phyloP scores from a whole-genome alignment of 2,329 filamentous ascomycete genomes.

The Colletotrichum siamense region DNA sequence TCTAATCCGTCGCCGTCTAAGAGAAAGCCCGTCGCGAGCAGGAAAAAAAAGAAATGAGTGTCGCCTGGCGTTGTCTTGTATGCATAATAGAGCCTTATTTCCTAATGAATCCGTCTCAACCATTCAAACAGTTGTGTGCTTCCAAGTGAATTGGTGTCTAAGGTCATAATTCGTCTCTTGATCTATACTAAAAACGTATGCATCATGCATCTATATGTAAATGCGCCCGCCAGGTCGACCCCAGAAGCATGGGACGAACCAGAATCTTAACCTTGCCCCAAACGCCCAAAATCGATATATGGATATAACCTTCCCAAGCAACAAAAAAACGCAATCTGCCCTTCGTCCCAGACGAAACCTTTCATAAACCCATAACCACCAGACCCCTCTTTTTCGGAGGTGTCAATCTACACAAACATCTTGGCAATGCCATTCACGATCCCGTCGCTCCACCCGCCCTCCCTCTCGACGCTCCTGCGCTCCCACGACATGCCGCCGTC shows the following conservation, averaged over 20 bases:
- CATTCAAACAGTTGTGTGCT: no score
- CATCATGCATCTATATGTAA: neutral
- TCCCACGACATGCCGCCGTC: slow-evolving; percentile 43
- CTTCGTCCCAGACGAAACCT: neutral
- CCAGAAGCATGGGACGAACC: neutral
- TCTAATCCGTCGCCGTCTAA: slow-evolving; percentile 42
- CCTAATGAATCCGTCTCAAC: neutral
- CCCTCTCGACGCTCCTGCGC: slow-evolving; percentile 38
- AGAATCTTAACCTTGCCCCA: neutral
- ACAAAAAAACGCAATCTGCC: neutral
- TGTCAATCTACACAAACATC: slow-evolving; percentile 42
- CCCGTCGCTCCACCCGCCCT: slow-evolving; percentile 37
- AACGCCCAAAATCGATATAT: neutral
- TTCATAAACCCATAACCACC: neutral
- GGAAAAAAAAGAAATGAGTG: slow-evolving; percentile 39
- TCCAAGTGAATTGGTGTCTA: neutral
- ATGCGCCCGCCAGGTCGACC: neutral
- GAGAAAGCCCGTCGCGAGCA: slow-evolving; percentile 38
- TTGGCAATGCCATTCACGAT: slow-evolving; percentile 42
- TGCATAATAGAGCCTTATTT: slow-evolving; percentile 9
- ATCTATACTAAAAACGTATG: neutral
- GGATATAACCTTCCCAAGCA: neutral
- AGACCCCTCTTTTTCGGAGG: neutral
- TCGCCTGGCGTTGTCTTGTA: slow-evolving; percentile 1
- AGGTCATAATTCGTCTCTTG: slow-evolving; percentile 9